These are phyloP conservation scores for Eucalyptus pumila DNA, from an alignment of 345 rosid species.

Conservation along the genomic window DNA sequence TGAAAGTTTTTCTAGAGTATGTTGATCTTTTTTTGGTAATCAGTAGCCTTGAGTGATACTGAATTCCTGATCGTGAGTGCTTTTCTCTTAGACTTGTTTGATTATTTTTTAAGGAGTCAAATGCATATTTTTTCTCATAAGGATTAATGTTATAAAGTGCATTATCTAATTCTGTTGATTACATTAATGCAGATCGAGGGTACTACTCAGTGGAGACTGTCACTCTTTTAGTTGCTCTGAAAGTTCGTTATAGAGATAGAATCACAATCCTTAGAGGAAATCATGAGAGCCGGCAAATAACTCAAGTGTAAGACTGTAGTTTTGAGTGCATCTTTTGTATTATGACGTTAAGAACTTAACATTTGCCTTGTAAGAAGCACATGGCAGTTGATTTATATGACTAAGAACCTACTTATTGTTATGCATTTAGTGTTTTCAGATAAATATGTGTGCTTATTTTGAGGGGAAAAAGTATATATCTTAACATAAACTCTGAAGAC, in stretches of 20 bases:
- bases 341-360: not conserved
- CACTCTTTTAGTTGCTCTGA: conserved; percentile 87
- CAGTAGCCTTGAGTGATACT: not conserved
- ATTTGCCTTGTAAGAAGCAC: not conserved
- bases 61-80: not conserved
- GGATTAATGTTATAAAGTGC: not conserved
- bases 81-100: not conserved
- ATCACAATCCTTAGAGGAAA: conserved; percentile 92
- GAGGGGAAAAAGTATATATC: not conserved
- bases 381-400: not conserved
- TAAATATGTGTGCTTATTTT: not conserved
- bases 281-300: conserved; percentile 98
- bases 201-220: conserved; percentile 99
- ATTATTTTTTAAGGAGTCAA: not conserved
- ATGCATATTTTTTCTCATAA: not conserved
- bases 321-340: not conserved
- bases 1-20: not conserved
- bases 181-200: conserved; percentile 78
- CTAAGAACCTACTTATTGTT: not conserved
- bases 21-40: not conserved
- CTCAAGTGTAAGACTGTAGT: conserved; percentile 82
- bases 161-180: not conserved
- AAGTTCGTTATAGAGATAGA: conserved; percentile 96
- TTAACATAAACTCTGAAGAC: not conserved
- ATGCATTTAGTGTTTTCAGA: not conserved